phyloP scores from a whole-genome alignment of 495 filamentous ascomycete species.

The Neurospora sp. region DNA sequence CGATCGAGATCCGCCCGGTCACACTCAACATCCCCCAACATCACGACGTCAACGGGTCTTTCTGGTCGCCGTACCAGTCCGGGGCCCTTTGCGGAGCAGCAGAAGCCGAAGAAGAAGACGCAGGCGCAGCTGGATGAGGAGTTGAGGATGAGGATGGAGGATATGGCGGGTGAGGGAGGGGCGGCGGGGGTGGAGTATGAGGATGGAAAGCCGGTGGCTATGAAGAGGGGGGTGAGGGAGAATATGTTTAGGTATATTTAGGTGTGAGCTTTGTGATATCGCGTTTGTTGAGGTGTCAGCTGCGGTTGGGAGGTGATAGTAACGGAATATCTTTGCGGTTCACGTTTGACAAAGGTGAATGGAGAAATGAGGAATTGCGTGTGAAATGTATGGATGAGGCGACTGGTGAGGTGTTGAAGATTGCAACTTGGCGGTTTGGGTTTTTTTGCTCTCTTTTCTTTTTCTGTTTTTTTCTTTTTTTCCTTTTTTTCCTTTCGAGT shows the following conservation, averaged over 20 bases:
- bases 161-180: conserved; percentile 64
- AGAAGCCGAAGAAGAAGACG: conserved; percentile 25
- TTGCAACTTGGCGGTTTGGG: no score
- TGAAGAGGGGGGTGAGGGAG: conserved; percentile 68
- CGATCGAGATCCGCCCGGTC: neutral
- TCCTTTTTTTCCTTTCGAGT: no score
- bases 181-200: conserved; percentile 71
- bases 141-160: conserved; percentile 53
- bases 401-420: no score
- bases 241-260: conserved; percentile 58
- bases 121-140: conserved; percentile 58
- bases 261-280: no score
- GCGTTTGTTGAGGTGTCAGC: no score
- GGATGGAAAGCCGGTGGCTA: conserved; percentile 59
- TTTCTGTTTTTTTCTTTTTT: no score
- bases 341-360: no score
- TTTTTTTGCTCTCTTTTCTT: no score
- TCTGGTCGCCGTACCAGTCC: neutral
- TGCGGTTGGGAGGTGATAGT: no score
- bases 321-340: no score
- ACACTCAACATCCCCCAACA: neutral
- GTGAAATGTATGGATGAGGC: no score
- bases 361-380: no score
- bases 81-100: neutral
- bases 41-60: neutral